Conservation (phyloP, 129 eudicot genomes). For the Centella asiatica region DNA sequence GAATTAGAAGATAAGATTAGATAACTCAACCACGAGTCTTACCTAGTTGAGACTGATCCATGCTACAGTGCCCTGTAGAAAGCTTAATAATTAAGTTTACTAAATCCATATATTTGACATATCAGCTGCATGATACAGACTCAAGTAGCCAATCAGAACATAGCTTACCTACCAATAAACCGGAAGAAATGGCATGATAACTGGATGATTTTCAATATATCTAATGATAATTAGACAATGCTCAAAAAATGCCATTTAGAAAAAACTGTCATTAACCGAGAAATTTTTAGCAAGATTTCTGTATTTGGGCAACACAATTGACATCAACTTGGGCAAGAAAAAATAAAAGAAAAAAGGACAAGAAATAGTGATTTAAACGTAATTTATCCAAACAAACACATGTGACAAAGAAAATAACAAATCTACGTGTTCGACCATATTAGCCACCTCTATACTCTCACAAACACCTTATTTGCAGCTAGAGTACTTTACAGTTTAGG, state of each 20-base stretch:
- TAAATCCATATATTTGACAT: background rate
- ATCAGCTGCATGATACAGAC: background rate
- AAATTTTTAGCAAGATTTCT: background rate
- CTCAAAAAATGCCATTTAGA: too few species aligned
- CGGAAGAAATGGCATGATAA: background rate
- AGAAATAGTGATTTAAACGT: background rate
- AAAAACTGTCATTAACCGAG: background rate
- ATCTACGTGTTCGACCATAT: conserved; percentile 14
- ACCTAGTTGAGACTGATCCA: background rate
- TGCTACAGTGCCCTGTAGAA: conserved; percentile 1
- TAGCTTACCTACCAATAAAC: too few species aligned
- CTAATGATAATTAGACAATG: too few species aligned
- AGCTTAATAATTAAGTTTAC: background rate
- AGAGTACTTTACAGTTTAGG: too few species aligned
- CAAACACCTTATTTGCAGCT: background rate
- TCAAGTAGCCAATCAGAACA: background rate
- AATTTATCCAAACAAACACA: background rate
- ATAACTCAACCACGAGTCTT: background rate
- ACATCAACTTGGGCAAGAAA: background rate
- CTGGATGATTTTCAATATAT: too few species aligned
- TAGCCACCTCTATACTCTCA: conserved; percentile 7
- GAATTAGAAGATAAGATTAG: background rate
- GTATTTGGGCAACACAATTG: background rate
- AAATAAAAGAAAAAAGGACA: background rate
- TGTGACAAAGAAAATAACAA: background rate